Evolutionary conservation across 352 stramenopile genomes (phyloP).

Genomic region (Globisporangium echinulatum): DNA sequence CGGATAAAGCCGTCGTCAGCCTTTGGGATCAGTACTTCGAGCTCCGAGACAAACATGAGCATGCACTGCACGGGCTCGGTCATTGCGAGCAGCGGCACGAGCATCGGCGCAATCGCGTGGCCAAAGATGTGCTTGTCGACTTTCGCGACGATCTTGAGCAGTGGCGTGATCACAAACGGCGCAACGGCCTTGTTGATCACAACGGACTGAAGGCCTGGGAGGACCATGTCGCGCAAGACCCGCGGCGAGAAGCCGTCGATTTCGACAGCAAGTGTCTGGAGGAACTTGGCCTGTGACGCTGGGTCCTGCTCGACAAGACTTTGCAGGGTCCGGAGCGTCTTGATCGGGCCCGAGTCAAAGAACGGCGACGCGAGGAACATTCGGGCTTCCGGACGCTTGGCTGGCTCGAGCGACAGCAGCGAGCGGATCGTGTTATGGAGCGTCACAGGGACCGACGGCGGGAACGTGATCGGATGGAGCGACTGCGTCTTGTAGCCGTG

Average conservation of each 20-base stretch:
- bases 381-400: constrained; percentile 58
- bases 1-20: constrained; percentile 84
- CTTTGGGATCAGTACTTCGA: constrained; percentile 78
- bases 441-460: constrained; percentile 59
- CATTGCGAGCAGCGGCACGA: constrained; percentile 74
- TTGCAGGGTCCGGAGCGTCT: constrained; percentile 75
- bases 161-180: constrained; percentile 81
- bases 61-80: constrained; percentile 86
- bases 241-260: constrained; percentile 76
- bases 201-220: constrained; percentile 67
- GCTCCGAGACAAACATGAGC: constrained; percentile 86
- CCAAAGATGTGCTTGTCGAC: constrained; percentile 81
- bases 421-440: constrained; percentile 83
- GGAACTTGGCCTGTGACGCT: constrained; percentile 73
- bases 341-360: constrained; percentile 82
- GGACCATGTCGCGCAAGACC: constrained; percentile 79
- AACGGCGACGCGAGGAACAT: constrained; percentile 79
- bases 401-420: constrained; percentile 54
- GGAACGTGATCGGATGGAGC: constrained; percentile 84
- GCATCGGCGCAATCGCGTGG: constrained; percentile 74
- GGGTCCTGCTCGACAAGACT: constrained; percentile 81
- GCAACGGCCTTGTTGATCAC: constrained; percentile 85
- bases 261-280: constrained; percentile 60
- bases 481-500: constrained; percentile 87
- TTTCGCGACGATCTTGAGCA: constrained; percentile 85